phyloP scores from a whole-genome alignment of 202 grass and related monocot genomes.

The Elaeis oleifera region DNA sequence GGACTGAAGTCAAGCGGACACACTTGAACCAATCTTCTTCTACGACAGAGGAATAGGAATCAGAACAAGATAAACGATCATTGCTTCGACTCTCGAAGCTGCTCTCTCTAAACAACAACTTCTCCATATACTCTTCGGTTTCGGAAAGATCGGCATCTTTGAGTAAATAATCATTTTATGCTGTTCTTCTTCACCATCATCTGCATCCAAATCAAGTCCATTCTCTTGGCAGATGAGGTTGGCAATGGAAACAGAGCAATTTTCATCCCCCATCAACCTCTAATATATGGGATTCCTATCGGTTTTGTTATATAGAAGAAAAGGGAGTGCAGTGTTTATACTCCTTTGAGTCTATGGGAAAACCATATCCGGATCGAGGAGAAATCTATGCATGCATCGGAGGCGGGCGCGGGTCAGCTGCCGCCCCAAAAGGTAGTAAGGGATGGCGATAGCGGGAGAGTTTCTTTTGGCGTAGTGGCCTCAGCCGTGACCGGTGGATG shows the following conservation, averaged over 20 bases:
- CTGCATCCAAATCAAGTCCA: conserved; percentile 52
- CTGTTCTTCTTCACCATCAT: conserved; percentile 28
- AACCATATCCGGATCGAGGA: too few relatives aligned
- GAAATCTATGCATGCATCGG: too few relatives aligned
- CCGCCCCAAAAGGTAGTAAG: too few relatives aligned
- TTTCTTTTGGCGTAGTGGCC: too few relatives aligned
- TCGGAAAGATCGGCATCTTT: conserved; percentile 28
- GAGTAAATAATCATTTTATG: conserved; percentile 18
- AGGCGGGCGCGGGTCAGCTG: too few relatives aligned
- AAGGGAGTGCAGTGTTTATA: too few relatives aligned
- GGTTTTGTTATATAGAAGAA: too few relatives aligned
- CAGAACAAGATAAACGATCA: conserved; percentile 18
- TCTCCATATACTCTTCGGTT: conserved; percentile 55
- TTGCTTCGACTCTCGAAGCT: conserved; percentile 32
- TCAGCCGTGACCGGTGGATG: too few relatives aligned
- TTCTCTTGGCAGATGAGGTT: conserved; percentile 53
- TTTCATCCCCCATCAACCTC: conserved; percentile 16
- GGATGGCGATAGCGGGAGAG: too few relatives aligned
- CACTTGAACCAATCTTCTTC: conserved; percentile 57
- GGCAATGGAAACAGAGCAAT: conserved; percentile 49
- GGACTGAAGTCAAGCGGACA: conserved; percentile 42
- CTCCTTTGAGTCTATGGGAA: too few relatives aligned
- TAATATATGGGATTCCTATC: too few relatives aligned
- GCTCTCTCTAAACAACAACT: conserved; percentile 54
- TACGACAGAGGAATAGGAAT: conserved; percentile 18